These are phyloP conservation scores for Raphidocelis subcapitata DNA, from an alignment of 139 green algal genomes.

Conservation along the genomic window DNA sequence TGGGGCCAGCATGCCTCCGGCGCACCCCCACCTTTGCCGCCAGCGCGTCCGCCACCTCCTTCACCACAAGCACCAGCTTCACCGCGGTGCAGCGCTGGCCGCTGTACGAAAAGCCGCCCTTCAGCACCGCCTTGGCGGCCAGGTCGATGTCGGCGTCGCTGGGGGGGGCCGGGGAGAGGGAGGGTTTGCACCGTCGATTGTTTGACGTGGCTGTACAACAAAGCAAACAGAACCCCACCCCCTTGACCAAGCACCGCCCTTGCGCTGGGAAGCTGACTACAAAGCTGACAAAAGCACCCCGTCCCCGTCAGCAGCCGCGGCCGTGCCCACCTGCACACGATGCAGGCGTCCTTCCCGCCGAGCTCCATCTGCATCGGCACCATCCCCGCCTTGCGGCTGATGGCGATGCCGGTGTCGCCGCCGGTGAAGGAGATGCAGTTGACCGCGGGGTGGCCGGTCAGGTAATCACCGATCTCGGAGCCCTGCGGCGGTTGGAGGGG, in stretches of 20 bases:
- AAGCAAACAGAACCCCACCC: too few relatives aligned
- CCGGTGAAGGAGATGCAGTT: slow-evolving; percentile 86
- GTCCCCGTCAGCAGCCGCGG: background rate
- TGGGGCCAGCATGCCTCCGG: too few relatives aligned
- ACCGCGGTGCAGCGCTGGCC: slow-evolving; percentile 90
- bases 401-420: slow-evolving; percentile 48
- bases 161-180: background rate
- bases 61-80: slow-evolving; percentile 77
- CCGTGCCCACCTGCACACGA: slow-evolving; percentile 14
- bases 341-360: slow-evolving; percentile 86
- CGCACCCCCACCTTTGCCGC: slow-evolving; percentile 53
- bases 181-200: too few relatives aligned
- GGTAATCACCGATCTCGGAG: slow-evolving; percentile 95
- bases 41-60: slow-evolving; percentile 79
- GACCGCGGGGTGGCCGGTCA: slow-evolving; percentile 81
- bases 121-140: slow-evolving; percentile 89
- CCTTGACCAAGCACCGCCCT: too few relatives aligned
- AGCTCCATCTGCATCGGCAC: slow-evolving; percentile 97
- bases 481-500: slow-evolving; percentile 36
- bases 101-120: slow-evolving; percentile 90
- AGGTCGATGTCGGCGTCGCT: slow-evolving; percentile 88
- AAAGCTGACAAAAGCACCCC: background rate
- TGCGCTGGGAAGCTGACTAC: background rate
- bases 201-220: too few relatives aligned
- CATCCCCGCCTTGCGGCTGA: slow-evolving; percentile 88